Conservation (phyloP, 306 rosid species). For the Cucurbita maxima region DNA sequence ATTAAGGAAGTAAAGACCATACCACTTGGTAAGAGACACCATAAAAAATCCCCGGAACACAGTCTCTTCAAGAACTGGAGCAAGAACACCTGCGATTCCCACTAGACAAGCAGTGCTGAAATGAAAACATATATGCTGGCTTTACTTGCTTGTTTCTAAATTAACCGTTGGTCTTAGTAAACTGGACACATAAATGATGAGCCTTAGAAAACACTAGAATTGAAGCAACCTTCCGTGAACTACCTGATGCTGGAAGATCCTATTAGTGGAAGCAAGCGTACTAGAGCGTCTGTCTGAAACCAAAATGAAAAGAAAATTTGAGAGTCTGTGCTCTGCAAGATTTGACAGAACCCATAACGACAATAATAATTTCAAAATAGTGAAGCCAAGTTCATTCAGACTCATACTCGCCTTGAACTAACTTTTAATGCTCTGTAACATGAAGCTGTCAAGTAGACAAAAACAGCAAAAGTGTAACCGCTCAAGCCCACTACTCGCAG, state of each 20-base stretch:
- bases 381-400: neutral
- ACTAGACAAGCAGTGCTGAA: slow-evolving; percentile 85
- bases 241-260: slow-evolving; percentile 88
- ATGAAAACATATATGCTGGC: slow-evolving; percentile 9
- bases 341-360: neutral
- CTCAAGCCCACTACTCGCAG: no score
- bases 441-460: no score
- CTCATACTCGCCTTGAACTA: neutral
- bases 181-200: neutral
- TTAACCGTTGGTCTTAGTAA: neutral
- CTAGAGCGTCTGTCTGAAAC: slow-evolving; percentile 90
- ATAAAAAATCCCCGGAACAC: slow-evolving; percentile 82
- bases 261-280: slow-evolving; percentile 77
- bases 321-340: neutral
- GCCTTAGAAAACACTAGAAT: neutral
- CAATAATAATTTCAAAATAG: neutral
- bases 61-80: slow-evolving; percentile 93
- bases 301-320: neutral
- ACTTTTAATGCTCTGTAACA: neutral
- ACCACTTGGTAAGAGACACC: slow-evolving; percentile 92
- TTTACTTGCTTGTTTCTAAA: neutral
- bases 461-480: neutral
- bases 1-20: neutral
- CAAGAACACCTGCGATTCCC: slow-evolving; percentile 80
- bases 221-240: slow-evolving; percentile 1